Conservation (phyloP, 225 moss, liverwort and hornwort species). For the Takakia lepidozioides region DNA sequence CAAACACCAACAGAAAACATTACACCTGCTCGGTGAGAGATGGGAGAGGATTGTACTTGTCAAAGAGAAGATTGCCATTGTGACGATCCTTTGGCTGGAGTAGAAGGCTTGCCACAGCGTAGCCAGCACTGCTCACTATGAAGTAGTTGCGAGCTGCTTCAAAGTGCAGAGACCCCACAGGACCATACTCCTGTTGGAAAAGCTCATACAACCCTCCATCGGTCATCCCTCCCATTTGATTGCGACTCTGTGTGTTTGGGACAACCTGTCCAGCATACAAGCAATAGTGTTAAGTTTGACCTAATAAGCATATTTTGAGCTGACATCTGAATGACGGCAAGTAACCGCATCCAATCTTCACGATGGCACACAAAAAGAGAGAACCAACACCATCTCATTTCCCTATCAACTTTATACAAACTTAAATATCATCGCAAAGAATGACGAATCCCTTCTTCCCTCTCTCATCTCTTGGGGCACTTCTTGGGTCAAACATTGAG, state of each 20-base stretch:
- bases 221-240: conserved; percentile 77
- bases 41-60: too few relatives aligned
- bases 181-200: conserved; percentile 68
- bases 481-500: too few relatives aligned
- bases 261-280: conserved; percentile 53
- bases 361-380: too few relatives aligned
- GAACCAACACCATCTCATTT: too few relatives aligned
- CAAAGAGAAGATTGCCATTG: conserved; percentile 83
- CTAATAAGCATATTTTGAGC: neutral
- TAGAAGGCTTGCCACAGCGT: conserved; percentile 74
- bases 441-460: too few relatives aligned
- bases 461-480: too few relatives aligned
- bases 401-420: too few relatives aligned
- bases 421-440: too few relatives aligned
- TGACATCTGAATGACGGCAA: too few relatives aligned
- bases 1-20: too few relatives aligned
- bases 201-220: conserved; percentile 72
- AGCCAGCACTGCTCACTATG: conserved; percentile 75
- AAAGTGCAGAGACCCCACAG: conserved; percentile 52
- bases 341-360: too few relatives aligned
- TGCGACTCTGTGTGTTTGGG: conserved; percentile 77
- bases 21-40: too few relatives aligned
- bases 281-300: conserved; percentile 1
- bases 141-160: conserved; percentile 78
- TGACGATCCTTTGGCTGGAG: conserved; percentile 88